Percentiles rank a stretch among this genome's conserved stretches.
These are phyloP conservation scores for Pseudogymnoascus sp. DNA, from an alignment of 2,329 filamentous ascomycete genomes.

Conservation along the genomic window DNA sequence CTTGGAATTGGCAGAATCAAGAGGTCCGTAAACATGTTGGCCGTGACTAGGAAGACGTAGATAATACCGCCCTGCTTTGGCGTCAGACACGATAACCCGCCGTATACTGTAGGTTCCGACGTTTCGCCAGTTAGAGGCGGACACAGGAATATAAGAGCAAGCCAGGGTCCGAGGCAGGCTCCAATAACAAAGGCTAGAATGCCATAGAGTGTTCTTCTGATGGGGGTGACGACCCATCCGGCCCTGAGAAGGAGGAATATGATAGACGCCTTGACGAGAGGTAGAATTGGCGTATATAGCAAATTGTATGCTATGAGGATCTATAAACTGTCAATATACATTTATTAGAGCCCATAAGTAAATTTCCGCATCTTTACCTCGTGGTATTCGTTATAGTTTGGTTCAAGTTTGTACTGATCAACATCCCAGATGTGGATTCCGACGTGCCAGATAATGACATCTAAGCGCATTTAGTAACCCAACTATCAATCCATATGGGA, in stretches of 20 bases:
- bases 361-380: background rate
- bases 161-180: background rate
- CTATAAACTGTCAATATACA: background rate
- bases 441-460: conserved; percentile 3
- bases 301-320: conserved; percentile 4
- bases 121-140: background rate
- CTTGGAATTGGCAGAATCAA: conserved; percentile 3
- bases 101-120: background rate
- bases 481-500: background rate
- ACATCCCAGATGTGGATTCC: conserved; percentile 3
- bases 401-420: background rate
- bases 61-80: background rate
- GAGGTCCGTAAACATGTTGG: conserved; percentile 7
- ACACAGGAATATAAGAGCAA: background rate
- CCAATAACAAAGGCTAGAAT: conserved; percentile 2
- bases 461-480: background rate
- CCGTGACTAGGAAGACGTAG: conserved; percentile 3
- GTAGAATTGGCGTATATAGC: conserved; percentile 2
- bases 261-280: background rate
- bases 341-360: background rate
- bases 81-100: background rate
- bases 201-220: background rate
- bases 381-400: conserved; percentile 1
- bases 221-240: conserved; percentile 1
- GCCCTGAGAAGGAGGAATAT: background rate